A percentile compares a stretch with the other conserved stretches of the same genome.
Conservation (phyloP, 345 rosid genomes). For the Acer negundo region DNA sequence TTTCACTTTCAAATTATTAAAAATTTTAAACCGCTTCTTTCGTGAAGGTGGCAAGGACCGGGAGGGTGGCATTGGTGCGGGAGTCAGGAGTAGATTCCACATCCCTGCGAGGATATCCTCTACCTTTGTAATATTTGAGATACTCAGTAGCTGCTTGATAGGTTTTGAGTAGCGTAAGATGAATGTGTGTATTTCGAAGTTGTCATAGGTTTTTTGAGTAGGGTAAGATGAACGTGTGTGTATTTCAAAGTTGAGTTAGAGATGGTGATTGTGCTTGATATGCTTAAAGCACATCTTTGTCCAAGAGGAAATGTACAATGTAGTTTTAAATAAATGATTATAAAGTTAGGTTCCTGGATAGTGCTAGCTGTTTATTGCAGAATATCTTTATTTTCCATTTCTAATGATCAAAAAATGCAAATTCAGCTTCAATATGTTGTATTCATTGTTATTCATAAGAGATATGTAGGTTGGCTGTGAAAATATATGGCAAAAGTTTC, state of each 20-base stretch:
- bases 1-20: not conserved
- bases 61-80: slow-evolving; percentile 70
- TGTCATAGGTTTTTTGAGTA: not conserved
- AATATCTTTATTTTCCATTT: too few relatives aligned
- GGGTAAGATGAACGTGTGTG: not conserved
- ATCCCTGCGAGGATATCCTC: slow-evolving; percentile 59
- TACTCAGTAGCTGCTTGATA: not conserved
- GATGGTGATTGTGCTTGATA: not conserved
- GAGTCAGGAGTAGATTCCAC: slow-evolving; percentile 80
- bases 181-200: not conserved
- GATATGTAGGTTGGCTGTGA: too few relatives aligned
- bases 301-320: not conserved
- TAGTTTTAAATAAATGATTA: not conserved
- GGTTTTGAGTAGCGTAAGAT: not conserved
- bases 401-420: too few relatives aligned
- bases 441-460: too few relatives aligned
- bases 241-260: slow-evolving; percentile 4
- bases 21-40: not conserved
- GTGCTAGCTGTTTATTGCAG: not conserved
- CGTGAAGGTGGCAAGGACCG: slow-evolving; percentile 73
- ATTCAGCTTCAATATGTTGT: too few relatives aligned
- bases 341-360: not conserved
- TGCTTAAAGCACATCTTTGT: not conserved
- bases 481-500: too few relatives aligned
- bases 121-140: slow-evolving; percentile 43